Conservation (phyloP, 345 rosid genomes). For the Gossypium bickii region DNA sequence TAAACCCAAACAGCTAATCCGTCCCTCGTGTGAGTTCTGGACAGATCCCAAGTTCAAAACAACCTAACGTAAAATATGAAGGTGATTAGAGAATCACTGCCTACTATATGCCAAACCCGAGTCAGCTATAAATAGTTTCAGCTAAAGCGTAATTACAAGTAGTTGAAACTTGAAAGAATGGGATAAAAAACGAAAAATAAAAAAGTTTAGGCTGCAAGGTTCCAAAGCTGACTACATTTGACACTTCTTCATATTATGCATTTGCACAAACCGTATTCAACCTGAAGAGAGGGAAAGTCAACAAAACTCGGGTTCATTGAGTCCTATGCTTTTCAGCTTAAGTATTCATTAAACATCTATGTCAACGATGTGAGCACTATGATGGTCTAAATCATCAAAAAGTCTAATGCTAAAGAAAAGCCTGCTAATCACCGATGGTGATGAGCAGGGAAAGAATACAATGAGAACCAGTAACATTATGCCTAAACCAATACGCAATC, state of each 20-base stretch:
- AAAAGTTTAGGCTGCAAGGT: background rate
- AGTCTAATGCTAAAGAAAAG: background rate
- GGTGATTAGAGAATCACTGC: conserved; percentile 5
- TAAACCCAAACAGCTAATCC: conserved; percentile 88
- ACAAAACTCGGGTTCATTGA: background rate
- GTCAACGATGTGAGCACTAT: background rate
- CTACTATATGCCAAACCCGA: background rate
- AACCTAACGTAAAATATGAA: conserved; percentile 40
- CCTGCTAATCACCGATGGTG: background rate
- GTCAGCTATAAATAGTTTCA: background rate
- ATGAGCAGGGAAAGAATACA: background rate
- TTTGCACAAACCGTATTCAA: background rate
- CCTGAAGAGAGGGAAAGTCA: background rate
- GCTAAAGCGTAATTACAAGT: background rate
- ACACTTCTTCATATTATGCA: background rate
- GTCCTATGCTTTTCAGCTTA: background rate
- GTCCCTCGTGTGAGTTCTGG: conserved; percentile 70
- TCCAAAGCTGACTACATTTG: background rate
- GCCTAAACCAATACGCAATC: background rate
- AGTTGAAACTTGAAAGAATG: background rate
- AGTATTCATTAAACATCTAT: background rate
- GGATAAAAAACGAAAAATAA: background rate
- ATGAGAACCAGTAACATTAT: background rate
- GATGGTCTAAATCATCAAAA: no score
- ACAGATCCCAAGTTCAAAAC: conserved; percentile 71